Percentiles rank a stretch among this genome's conserved stretches.
These are phyloP conservation scores for Botrytis galanthina DNA, from an alignment of 2,329 filamentous ascomycete genomes.

Conservation along the genomic window DNA sequence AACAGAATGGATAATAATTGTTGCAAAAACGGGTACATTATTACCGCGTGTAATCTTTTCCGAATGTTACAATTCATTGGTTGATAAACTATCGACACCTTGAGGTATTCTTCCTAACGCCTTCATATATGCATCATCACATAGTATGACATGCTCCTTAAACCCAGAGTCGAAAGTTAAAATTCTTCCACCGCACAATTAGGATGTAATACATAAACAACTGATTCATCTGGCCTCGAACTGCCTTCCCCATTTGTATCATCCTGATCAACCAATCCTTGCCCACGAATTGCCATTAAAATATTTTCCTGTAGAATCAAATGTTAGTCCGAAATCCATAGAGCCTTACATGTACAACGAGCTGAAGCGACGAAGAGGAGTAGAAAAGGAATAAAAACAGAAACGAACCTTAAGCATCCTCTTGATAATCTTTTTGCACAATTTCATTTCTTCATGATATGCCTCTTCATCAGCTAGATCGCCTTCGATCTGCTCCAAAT, in stretches of 20 bases:
- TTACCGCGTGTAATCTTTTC: neutral
- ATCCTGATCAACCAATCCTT: slow-evolving; percentile 51
- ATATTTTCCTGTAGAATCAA: slow-evolving; percentile 75
- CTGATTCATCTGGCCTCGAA: slow-evolving; percentile 46
- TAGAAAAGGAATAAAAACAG: slow-evolving; percentile 25
- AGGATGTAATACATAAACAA: slow-evolving; percentile 88
- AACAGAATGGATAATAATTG: neutral
- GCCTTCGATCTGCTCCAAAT: slow-evolving; percentile 85
- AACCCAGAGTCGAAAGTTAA: slow-evolving; percentile 12
- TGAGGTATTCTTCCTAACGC: neutral
- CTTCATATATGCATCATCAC: slow-evolving; percentile 15
- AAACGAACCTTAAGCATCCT: slow-evolving; percentile 86
- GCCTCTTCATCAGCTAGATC: slow-evolving; percentile 80
- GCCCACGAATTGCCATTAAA: slow-evolving; percentile 72
- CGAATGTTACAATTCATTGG: neutral
- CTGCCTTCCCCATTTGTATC: slow-evolving; percentile 42
- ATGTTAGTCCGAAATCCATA: slow-evolving; percentile 40
- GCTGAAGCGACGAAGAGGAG: slow-evolving; percentile 9
- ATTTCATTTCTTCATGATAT: slow-evolving; percentile 67
- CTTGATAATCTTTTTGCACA: slow-evolving; percentile 84
- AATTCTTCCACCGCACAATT: slow-evolving; percentile 77
- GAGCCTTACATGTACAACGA: slow-evolving; percentile 36
- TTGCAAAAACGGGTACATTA: neutral
- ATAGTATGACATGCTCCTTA: neutral
- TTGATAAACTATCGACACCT: neutral